These are phyloP conservation scores for Fusarium denticulatum DNA, from an alignment of 2,329 filamentous ascomycete species.

Conservation along the genomic window DNA sequence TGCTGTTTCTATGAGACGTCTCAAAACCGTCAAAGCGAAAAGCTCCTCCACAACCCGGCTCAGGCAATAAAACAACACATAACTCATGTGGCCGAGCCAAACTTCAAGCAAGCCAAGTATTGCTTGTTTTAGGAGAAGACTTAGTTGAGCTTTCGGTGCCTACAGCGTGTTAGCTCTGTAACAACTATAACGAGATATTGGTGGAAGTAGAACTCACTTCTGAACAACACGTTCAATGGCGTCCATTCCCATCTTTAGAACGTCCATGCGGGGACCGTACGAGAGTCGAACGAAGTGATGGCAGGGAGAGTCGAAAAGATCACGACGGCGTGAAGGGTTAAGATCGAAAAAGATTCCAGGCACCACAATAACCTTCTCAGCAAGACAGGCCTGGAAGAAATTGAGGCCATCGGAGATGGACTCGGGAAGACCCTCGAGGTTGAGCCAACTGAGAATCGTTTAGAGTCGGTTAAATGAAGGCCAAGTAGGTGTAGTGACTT, in stretches of 20 bases:
- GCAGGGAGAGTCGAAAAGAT: slow-evolving; percentile 93
- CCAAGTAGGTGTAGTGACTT: slow-evolving; percentile 46
- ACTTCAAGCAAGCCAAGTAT: not conserved
- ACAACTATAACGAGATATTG: not conserved
- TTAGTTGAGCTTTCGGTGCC: slow-evolving; percentile 38
- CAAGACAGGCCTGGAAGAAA: slow-evolving; percentile 94
- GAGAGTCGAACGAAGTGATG: slow-evolving; percentile 90
- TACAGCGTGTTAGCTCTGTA: slow-evolving; percentile 18
- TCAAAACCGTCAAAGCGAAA: not conserved
- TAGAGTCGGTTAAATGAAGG: not conserved
- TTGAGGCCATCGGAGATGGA: slow-evolving; percentile 92
- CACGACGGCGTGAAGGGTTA: slow-evolving; percentile 87
- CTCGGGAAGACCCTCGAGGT: slow-evolving; percentile 75
- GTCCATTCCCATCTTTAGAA: slow-evolving; percentile 80
- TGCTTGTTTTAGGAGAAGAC: not conserved
- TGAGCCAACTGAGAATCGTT: slow-evolving; percentile 57
- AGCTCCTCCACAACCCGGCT: not conserved
- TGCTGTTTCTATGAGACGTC: not conserved
- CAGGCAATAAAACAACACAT: not conserved
- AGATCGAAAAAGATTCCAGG: slow-evolving; percentile 98
- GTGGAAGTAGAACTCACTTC: slow-evolving; percentile 61
- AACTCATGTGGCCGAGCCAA: not conserved
- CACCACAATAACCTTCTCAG: slow-evolving; percentile 95
- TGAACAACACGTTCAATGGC: slow-evolving; percentile 84
- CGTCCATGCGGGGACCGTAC: slow-evolving; percentile 85